phyloP scores from a whole-genome alignment of 2,329 filamentous ascomycete species.

The Periglandula ipomoeae region DNA sequence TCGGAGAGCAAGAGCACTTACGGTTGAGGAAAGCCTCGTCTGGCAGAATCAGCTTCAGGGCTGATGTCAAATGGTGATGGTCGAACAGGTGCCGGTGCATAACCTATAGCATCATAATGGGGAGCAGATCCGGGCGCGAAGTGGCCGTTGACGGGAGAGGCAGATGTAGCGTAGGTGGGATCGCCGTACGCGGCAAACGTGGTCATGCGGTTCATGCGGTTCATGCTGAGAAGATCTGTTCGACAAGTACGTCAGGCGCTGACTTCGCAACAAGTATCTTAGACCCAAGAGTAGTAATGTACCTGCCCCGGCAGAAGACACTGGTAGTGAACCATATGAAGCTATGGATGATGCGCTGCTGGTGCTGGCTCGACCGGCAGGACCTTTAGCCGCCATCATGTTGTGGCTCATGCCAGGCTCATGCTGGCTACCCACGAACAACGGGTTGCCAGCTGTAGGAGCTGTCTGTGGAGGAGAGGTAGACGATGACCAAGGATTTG shows the following conservation, averaged over 20 bases:
- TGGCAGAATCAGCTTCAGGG: conserved; percentile 43
- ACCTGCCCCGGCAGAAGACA: conserved; percentile 67
- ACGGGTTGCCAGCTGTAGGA: conserved; percentile 46
- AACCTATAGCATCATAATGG: conserved; percentile 69
- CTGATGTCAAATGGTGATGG: conserved; percentile 45
- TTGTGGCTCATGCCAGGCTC: conserved; percentile 41
- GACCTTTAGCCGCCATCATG: conserved; percentile 37
- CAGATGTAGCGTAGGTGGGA: conserved; percentile 54
- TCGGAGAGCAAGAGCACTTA: conserved; percentile 44
- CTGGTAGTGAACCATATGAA: conserved; percentile 62
- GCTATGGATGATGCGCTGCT: conserved; percentile 53
- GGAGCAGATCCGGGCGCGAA: conserved; percentile 56
- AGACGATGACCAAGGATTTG: conserved; percentile 75
- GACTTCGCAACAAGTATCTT: conserved; percentile 23
- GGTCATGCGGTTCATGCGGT: conserved; percentile 56
- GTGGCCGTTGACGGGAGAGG: conserved; percentile 56
- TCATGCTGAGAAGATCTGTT: conserved; percentile 63
- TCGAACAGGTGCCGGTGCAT: conserved; percentile 56
- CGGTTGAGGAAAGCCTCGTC: conserved; percentile 71
- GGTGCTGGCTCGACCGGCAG: conserved; percentile 45
- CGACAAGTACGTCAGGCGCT: conserved; percentile 42
- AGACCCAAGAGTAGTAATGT: conserved; percentile 19
- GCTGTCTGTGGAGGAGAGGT: conserved; percentile 32
- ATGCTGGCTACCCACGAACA: conserved; percentile 52
- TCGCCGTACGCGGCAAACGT: conserved; percentile 62